Base-by-base conservation (phyloP, 768 basidiomycete genomes). In the Boletus vermiculosoides region DNA sequence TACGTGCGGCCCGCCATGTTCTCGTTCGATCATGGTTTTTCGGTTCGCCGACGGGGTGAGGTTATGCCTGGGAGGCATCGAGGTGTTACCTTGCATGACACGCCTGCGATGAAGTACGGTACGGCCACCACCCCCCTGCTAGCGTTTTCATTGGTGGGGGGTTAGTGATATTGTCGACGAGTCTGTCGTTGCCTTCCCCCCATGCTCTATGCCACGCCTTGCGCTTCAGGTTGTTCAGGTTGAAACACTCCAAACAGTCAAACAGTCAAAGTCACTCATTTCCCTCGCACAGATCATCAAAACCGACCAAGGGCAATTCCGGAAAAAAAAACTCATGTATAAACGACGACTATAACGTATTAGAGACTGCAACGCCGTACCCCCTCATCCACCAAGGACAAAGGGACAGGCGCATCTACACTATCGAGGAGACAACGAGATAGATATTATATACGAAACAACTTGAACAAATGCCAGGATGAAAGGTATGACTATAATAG, bases 311-410 rank as follows among this genome's bases (percentile, higher is more conserved):
- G 34, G 7, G 28, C 28, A 8, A 16, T 20, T 30, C 39, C 5
- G 22, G 36, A 53, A 25, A 30, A 39, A 25, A 15, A 39, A 25
- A 3, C 34, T 13, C 12, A 20, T 47, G 60, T 69, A 73, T 72
- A 70, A 70, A 71, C 64, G 59, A 72, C 37, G 64, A 70, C 61
- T 70, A 73, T 73, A 70, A 73, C 23, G 64, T 71, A 71, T 73
- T 73, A 73, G 67, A 65, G 58, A 69, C 52, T 56, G 58, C 67
- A 59, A 52, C 63, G 49, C 57, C 58, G 20, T 41, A 20, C 22
- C 33, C 15, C 41, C 31, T 25, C 40, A 25, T 37, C 53, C 57
- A 40, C 47, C 30, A 31, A 37, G 60, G 54, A 54, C 28, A 18
- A 48, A 2, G 16, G 41, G 40, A 60, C 56, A 30, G 50, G 51